Evolutionary conservation across 371 early-diverging fungal genomes (phyloP).

Genomic region (Apophysomyces trapeziformis): DNA sequence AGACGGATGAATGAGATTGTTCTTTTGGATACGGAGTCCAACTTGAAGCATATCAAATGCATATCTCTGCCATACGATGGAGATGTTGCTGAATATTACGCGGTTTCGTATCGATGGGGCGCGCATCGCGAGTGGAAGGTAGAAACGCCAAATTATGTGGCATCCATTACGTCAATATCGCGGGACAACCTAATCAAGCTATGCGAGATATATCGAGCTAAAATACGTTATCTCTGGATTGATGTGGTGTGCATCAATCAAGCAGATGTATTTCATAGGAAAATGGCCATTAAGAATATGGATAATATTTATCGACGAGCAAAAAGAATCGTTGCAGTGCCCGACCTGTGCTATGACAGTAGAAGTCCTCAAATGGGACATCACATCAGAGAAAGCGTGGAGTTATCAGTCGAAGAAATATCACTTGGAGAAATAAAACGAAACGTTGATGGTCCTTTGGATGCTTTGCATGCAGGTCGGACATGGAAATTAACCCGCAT

Average conservation of each 20-base stretch:
- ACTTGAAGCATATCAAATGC: no score
- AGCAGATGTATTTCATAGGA: not conserved
- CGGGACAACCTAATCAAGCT: not conserved
- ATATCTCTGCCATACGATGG: no score
- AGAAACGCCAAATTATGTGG: not conserved
- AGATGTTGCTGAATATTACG: not conserved
- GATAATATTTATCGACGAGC: not conserved
- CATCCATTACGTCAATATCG: not conserved
- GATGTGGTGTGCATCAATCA: not conserved
- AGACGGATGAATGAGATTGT: no score
- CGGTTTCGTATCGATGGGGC: constrained; percentile 5
- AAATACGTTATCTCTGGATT: not conserved
- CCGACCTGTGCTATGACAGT: not conserved
- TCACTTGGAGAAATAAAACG: not conserved
- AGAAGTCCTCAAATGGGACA: not conserved
- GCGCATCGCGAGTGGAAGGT: not conserved
- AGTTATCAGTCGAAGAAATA: not conserved
- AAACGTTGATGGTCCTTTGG: not conserved
- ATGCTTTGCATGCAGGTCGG: no score
- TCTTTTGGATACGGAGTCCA: no score
- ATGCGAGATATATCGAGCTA: not conserved
- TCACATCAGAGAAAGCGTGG: not conserved
- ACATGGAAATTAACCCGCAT: no score
- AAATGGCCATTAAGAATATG: not conserved
- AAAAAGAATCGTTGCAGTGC: not conserved